A percentile compares a stretch with the other conserved stretches of the same genome.
Evolutionary conservation across 805 yeast species (phyloP).

Genomic region (Saccharomyces kudriavzevii): DNA sequence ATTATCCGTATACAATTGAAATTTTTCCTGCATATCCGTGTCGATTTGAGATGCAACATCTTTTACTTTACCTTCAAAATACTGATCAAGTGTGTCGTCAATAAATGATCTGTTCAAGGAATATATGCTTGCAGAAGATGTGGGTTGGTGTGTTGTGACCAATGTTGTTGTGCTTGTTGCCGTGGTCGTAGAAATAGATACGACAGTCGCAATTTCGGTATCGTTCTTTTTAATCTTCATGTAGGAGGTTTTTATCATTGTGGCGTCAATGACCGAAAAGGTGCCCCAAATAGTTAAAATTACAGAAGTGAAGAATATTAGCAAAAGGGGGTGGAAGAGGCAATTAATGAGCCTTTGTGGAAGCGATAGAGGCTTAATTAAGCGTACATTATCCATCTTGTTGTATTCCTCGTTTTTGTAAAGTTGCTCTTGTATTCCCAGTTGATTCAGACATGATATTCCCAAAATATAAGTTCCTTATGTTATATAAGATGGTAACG

Average conservation of each 20-base stretch:
- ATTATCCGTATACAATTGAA: slow-evolving; percentile 6
- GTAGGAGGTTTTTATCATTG: background rate
- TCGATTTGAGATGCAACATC: background rate
- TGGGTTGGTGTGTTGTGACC: background rate
- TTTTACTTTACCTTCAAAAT: background rate
- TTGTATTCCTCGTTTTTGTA: background rate
- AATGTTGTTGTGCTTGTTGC: slow-evolving; percentile 2
- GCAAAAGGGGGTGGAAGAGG: slow-evolving; percentile 9
- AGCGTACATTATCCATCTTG: background rate
- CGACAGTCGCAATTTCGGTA: background rate
- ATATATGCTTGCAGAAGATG: background rate
- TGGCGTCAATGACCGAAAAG: slow-evolving; percentile 1
- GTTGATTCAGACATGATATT: background rate
- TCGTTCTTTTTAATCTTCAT: background rate
- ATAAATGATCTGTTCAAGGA: slow-evolving; percentile 1
- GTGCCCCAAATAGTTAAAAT: slow-evolving; percentile 11
- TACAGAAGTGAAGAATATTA: slow-evolving; percentile 5
- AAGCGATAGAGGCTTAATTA: slow-evolving; percentile 6
- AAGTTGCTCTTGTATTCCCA: background rate
- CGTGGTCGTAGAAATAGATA: slow-evolving; percentile 1
- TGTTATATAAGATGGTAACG: background rate
- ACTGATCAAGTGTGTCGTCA: background rate
- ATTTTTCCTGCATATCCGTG: slow-evolving; percentile 2
- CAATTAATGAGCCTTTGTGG: slow-evolving; percentile 11
- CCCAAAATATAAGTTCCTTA: background rate